A percentile compares a stretch with the other conserved stretches of the same genome.
These are phyloP conservation scores for Fraxinus angustifolia DNA, from an alignment of 305 asterid genomes.

Conservation along the genomic window DNA sequence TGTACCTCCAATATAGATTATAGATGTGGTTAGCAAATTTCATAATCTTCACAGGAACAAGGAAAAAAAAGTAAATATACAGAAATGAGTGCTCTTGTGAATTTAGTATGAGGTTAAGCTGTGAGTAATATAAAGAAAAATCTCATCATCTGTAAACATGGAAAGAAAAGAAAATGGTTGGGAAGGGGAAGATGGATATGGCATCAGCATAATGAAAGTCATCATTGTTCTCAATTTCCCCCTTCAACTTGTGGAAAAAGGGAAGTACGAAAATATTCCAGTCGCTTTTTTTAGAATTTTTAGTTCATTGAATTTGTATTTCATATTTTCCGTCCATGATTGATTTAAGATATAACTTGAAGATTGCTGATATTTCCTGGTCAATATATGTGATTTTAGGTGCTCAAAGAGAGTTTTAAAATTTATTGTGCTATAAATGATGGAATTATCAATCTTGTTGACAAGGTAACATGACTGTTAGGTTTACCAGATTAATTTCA, in stretches of 20 bases:
- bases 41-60: not conserved
- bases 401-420: constrained; percentile 95
- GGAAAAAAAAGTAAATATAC: not conserved
- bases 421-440: constrained; percentile 92
- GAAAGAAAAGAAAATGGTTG: not conserved
- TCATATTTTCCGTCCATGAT: not conserved
- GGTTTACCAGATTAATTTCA: constrained; percentile 5
- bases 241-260: not conserved
- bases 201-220: not conserved
- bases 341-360: not conserved
- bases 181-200: not conserved
- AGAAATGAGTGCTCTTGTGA: not conserved
- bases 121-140: not conserved
- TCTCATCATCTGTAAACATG: not conserved
- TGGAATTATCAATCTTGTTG: constrained; percentile 95
- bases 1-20: not conserved
- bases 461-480: constrained; percentile 60
- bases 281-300: not conserved
- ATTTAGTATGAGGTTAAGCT: not conserved
- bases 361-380: not conserved
- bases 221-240: not conserved
- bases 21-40: not conserved
- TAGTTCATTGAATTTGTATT: not conserved
- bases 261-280: not conserved
- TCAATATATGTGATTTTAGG: constrained; percentile 39